Evolutionary conservation across 345 rosid species (phyloP).

Genomic region (Pelargonium nanum): DNA sequence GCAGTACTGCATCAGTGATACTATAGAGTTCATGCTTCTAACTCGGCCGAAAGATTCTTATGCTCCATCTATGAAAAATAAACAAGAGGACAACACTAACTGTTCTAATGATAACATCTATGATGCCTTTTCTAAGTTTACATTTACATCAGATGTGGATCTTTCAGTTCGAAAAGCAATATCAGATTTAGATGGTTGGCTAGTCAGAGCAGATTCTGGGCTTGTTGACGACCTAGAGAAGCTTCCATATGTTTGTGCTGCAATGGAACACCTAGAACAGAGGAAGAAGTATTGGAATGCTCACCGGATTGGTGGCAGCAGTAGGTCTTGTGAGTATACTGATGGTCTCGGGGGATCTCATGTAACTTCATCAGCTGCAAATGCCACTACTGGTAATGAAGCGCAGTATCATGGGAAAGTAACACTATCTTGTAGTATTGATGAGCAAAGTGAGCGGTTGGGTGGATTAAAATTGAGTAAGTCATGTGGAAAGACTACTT

Average conservation of each 20-base stretch:
- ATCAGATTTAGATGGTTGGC: slow-evolving; percentile 80
- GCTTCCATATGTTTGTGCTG: slow-evolving; percentile 89
- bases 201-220: slow-evolving; percentile 76
- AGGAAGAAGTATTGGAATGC: slow-evolving; percentile 74
- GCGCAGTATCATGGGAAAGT: slow-evolving; percentile 12
- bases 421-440: slow-evolving; percentile 14
- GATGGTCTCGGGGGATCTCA: slow-evolving; percentile 17
- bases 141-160: slow-evolving; percentile 71
- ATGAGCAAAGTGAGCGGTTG: slow-evolving; percentile 18
- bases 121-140: slow-evolving; percentile 70
- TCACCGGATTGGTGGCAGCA: slow-evolving; percentile 24
- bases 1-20: slow-evolving; percentile 53
- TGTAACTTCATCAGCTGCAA: slow-evolving; percentile 14
- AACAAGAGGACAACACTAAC: slow-evolving; percentile 13
- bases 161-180: slow-evolving; percentile 77
- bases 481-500: slow-evolving; percentile 23
- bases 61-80: slow-evolving; percentile 35
- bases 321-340: slow-evolving; percentile 16
- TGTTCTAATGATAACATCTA: slow-evolving; percentile 17
- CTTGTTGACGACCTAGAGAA: slow-evolving; percentile 80
- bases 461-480: slow-evolving; percentile 17
- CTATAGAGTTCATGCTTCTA: slow-evolving; percentile 67
- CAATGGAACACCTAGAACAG: slow-evolving; percentile 66
- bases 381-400: slow-evolving; percentile 19
- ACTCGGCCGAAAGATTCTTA: slow-evolving; percentile 66